Percentiles rank a stretch among this genome's conserved stretches.
Evolutionary conservation across 805 yeast species (phyloP).

Genomic region (Nakazawaea populi): DNA sequence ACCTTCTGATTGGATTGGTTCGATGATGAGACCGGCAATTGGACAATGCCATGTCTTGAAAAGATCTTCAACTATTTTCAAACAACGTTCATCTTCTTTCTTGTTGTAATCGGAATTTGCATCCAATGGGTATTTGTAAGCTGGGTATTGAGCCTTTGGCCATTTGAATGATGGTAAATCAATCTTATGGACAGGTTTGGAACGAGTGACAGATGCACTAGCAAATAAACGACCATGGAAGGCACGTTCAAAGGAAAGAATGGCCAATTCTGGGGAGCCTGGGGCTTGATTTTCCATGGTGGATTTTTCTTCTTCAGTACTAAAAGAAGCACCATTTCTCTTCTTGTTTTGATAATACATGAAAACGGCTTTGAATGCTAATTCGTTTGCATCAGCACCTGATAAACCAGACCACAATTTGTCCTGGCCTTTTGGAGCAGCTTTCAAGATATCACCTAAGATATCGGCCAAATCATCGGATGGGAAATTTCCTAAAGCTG

Average conservation of each 20-base stretch:
- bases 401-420: constrained; percentile 61
- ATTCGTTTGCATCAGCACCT: constrained; percentile 67
- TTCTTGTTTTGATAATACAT: constrained; percentile 53
- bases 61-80: constrained; percentile 35
- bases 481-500: constrained; percentile 64
- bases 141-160: constrained; percentile 67
- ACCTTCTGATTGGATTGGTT: constrained; percentile 70
- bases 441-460: constrained; percentile 45
- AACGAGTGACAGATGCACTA: constrained; percentile 48
- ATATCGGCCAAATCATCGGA: constrained; percentile 46
- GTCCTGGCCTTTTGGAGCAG: constrained; percentile 58
- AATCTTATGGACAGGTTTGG: constrained; percentile 51
- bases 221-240: constrained; percentile 57
- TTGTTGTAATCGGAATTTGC: constrained; percentile 46
- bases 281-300: constrained; percentile 48
- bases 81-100: constrained; percentile 42
- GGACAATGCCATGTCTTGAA: constrained; percentile 32
- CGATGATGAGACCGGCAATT: constrained; percentile 49
- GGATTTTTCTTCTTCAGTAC: constrained; percentile 37
- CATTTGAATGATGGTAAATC: constrained; percentile 57
- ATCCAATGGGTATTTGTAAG: constrained; percentile 78
- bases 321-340: constrained; percentile 41
- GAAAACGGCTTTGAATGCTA: constrained; percentile 67
- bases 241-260: constrained; percentile 46
- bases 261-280: constrained; percentile 47